Evolutionary conservation across 1,284 basidiomycete genomes (phyloP), one percentile per base, ranked within the genome.

Genomic region (Naganishia albida): DNA sequence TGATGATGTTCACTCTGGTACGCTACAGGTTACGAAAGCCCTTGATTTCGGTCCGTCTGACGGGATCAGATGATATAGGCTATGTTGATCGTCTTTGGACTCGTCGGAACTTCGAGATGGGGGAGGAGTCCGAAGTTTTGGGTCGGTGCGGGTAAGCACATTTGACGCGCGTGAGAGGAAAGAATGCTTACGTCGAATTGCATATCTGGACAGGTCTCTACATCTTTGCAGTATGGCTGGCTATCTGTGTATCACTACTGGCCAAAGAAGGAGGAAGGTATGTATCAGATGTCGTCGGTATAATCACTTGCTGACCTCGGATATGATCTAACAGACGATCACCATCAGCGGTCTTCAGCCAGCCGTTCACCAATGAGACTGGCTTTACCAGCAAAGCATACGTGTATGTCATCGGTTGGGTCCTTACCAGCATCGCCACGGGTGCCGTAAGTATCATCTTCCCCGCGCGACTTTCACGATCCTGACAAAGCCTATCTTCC

Each of bases 391-490:
- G 69, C 3, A 72, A 68, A 48, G 69, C 72, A 0, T 75, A 75
- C 56, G 74, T 78, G 1, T 78, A 75, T 59, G 52, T 79, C 4
- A 64, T 79, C 7, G 78, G 78, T 7, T 78, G 76, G 75, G 71
- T 73, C 56, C 74, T 70, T 60, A 72, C 71, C 55, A 76, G 74
- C 1, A 75, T 79, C 28, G 77, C 78, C 0, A 74, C 70, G 46
- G 78, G 78, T 15, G 70, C 71, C 10, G 70, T 71, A 52, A 67
- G 70, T 69, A 13, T 20, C 13, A 38, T 18, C 28, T 15, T 23
- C 6, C 49, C 18, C 23, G 18, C 18, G n/a, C 26, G 2, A 51
- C 28, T 15, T 2, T 18, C 7, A 50, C 25, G 20, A 16, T 18
- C 15, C 16, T 46, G 23, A 26, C 23, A n/a, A 28, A 38, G 40